Evolutionary conservation across 148 eudicot species (phyloP).

Genomic region (Tetragonia tetragonoides): DNA sequence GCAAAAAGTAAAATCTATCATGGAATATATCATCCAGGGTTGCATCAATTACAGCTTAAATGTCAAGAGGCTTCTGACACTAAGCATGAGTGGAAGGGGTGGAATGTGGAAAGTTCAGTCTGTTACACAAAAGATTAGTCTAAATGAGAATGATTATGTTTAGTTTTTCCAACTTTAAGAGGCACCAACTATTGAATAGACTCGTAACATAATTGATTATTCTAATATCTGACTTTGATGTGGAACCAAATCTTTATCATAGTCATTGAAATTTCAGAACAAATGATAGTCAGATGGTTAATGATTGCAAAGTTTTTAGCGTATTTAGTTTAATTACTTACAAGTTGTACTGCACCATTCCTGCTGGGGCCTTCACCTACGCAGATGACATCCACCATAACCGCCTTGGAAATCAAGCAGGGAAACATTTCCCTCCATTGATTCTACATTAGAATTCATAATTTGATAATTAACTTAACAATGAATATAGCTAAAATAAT

Average conservation of each 20-base stretch:
- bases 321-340: slow-evolving; percentile 29
- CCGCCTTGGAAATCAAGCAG: slow-evolving; percentile 75
- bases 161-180: slow-evolving; percentile 12
- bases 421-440: slow-evolving; percentile 96
- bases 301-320: slow-evolving; percentile 13
- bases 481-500: neutral
- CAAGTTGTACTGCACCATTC: slow-evolving; percentile 77
- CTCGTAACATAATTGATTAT: no score
- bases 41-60: slow-evolving; percentile 19
- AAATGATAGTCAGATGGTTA: slow-evolving; percentile 10
- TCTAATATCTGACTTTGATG: slow-evolving; percentile 2
- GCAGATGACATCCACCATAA: slow-evolving; percentile 67
- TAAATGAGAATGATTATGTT: slow-evolving; percentile 27
- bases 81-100: slow-evolving; percentile 14
- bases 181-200: neutral
- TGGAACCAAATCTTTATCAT: slow-evolving; percentile 7
- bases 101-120: slow-evolving; percentile 5
- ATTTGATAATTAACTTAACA: neutral
- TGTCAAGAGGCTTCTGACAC: slow-evolving; percentile 9
- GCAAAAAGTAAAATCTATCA: neutral
- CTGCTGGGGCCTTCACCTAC: slow-evolving; percentile 66
- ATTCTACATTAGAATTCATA: slow-evolving; percentile 39
- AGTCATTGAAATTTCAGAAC: slow-evolving; percentile 4
- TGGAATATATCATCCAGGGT: neutral
- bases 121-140: slow-evolving; percentile 16